Base-by-base conservation (phyloP, 305 asterid species). In the Fraxinus nigra region DNA sequence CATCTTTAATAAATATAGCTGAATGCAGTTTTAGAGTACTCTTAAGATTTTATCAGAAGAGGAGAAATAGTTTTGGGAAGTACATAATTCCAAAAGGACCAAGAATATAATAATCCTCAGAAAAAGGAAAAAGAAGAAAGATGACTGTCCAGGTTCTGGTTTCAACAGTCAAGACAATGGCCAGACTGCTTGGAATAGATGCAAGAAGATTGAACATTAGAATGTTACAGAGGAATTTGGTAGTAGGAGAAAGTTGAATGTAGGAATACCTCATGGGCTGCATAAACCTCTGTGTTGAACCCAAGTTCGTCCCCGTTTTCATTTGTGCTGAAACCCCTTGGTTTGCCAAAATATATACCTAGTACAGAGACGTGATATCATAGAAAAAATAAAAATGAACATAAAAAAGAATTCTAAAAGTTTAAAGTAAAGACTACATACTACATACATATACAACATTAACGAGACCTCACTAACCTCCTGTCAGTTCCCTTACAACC, bases 311-410 rank as follows among this genome's bases (percentile, higher is more conserved):
- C 94, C 72, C 99, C 98, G 84, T 87, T 88, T 80, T 93, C 94
- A 54, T 90, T 90, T 76, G 86, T 94, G 87, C 90, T 51, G 85
- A 94, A 87, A 13, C 99, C 99, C 85, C 98, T 92, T 56, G 98
- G 99, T 83, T 94, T 90, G 80, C 99, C 98, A 88, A 96, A 96
- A 89, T 96, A 96, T 80, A 96, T 96, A 69, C 98, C 99, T 95
- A 79, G 81, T 48, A 34, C 83, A 85, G 11, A 56, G 33, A 79
- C 24, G 56, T 28, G 59, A 5, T 30, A 59, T 26, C 11, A 77
- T 33, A 34, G 24, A 77, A 72, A 79, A 69, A 63, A 48, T 46
- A 46, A 43, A 43, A 43, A 10, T 8, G 13, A 43, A 43, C 16
- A 43, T 10, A 2, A 13, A 48, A 13, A 48, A 48, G 6, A 63